Evolutionary conservation across 163 green algal species (phyloP), one percentile per base, ranked within the genome.

Genomic region (Volvox carteri): DNA sequence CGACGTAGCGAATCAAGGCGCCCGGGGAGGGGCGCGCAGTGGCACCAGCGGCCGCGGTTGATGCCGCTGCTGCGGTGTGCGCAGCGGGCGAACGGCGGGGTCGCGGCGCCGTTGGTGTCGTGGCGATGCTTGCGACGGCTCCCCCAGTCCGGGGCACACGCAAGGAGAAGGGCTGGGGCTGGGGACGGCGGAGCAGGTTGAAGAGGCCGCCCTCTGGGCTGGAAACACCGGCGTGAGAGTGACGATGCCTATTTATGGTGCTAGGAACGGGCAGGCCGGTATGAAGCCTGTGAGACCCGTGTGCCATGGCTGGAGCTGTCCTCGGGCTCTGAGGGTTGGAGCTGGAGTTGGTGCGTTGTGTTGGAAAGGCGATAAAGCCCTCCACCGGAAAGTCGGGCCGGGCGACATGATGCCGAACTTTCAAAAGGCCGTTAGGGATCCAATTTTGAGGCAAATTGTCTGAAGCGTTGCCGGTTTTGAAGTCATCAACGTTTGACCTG

Each of bases 1-100:
- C 39, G 11, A 87, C 33, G 46, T 80, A 87, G 35, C 81, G 81
- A 25, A 87, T 60, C 1, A 86, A 67, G 11, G 62, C 23, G 1
- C 62, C 62, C 1, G 79, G 79, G 8, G 62, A 78, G 19, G 79
- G 79, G 9, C 54, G 77, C 11, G 37, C 23, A 37, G 48, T 16
- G 16, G 48, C 50, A 18, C 18, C 75, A 1, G 76, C 33, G 14
- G 76, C 52, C 16, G 50, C 33, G 11, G 50, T 50, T 8, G 48
- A 52, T 12, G 75, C n/a, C 3, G 76, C 14, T 50, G 37, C 30
- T 23, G 76, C 48, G 52, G 76, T 28, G 73, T 30, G 30, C 62
- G 62, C n/a, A n/a, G 62, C n/a, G n/a, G 14, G 8, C 62, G 62
- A 21, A 23, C n/a, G n/a, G n/a, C n/a, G n/a, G n/a, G n/a, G n/a